phyloP scores from a whole-genome alignment of 139 green algal species.

The Tetratostichococcus sp. region DNA sequence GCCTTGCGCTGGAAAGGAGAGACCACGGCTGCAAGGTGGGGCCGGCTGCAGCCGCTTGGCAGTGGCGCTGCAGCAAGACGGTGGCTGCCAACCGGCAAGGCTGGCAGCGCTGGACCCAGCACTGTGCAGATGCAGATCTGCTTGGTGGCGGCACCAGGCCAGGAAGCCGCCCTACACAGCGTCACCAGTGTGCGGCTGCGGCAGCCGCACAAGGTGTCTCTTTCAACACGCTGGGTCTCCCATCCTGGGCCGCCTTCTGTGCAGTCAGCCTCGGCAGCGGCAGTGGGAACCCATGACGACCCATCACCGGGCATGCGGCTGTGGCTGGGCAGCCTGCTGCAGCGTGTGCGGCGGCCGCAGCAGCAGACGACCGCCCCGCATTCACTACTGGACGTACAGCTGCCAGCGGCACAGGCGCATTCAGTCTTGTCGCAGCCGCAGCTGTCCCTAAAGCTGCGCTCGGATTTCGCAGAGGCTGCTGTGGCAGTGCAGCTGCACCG shows the following conservation, averaged over 20 bases:
- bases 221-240: neutral
- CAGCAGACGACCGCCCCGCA: neutral
- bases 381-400: neutral
- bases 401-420: neutral
- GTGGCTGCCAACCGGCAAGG: neutral
- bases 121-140: neutral
- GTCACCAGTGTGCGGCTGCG: neutral
- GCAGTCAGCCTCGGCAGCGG: neutral
- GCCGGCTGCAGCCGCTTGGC: no score
- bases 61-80: no score
- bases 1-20: no score
- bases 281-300: neutral
- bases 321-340: neutral
- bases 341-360: no score
- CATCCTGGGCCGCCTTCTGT: neutral
- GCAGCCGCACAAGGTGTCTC: neutral
- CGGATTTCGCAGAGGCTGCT: neutral
- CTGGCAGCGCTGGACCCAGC: no score
- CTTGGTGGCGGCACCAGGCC: neutral
- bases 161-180: neutral
- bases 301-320: neutral
- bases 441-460: neutral
- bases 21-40: no score
- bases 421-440: neutral
- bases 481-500: neutral